phyloP scores from a whole-genome alignment of 2,329 filamentous ascomycete genomes.

The Dryadomyces quercivorus region DNA sequence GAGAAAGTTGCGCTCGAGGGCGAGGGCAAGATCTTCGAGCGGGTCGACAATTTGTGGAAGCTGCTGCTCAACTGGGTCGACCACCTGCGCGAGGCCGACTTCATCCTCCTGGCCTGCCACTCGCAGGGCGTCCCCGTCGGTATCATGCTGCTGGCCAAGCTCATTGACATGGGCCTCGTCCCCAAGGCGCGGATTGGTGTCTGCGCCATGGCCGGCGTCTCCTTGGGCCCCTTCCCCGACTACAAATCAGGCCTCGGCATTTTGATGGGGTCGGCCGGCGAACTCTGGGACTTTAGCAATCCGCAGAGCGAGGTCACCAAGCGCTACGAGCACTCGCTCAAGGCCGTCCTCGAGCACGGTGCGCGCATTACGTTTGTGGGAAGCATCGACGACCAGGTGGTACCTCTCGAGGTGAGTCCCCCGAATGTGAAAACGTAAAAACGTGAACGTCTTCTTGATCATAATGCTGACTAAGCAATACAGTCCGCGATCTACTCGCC shows the following conservation, averaged over 20 bases:
- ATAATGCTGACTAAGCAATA: constrained; percentile 14
- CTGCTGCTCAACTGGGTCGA: constrained; percentile 91
- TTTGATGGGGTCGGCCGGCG: constrained; percentile 80
- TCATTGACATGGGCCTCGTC: constrained; percentile 82
- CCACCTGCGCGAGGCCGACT: constrained; percentile 73
- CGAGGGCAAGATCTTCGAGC: constrained; percentile 80
- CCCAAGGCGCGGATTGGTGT: constrained; percentile 67
- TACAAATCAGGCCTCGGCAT: constrained; percentile 80
- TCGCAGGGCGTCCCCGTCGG: constrained; percentile 92
- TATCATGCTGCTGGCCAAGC: constrained; percentile 81
- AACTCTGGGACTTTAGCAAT: constrained; percentile 87
- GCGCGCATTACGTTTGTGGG: constrained; percentile 79
- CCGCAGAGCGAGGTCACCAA: constrained; percentile 71
- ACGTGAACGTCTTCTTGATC: too few species aligned
- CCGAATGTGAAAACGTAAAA: too few species aligned
- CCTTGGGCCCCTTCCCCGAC: constrained; percentile 82
- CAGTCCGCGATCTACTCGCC: constrained; percentile 76
- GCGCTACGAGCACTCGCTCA: constrained; percentile 65
- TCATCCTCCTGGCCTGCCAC: constrained; percentile 86
- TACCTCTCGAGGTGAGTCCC: constrained; percentile 66
- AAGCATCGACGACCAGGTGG: constrained; percentile 93
- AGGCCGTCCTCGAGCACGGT: constrained; percentile 63
- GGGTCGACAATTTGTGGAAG: constrained; percentile 90
- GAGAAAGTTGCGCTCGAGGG: constrained; percentile 92
- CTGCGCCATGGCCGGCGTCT: constrained; percentile 84